Evolutionary conservation across 257 asterid genomes (phyloP).

Genomic region (Handroanthus guayacan): DNA sequence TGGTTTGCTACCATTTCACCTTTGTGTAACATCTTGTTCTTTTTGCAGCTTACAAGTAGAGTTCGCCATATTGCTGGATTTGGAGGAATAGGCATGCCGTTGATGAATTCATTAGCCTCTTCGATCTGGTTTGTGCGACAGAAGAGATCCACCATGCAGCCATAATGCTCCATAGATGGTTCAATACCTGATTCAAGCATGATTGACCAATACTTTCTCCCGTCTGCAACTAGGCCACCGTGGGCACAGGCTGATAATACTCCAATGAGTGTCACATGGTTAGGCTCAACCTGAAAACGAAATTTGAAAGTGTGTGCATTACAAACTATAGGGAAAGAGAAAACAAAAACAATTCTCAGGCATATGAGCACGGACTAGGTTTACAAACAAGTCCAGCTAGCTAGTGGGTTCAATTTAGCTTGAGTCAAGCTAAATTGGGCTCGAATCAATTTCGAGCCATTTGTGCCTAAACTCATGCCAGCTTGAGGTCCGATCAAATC

Average conservation of each 20-base stretch:
- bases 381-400: too few species aligned
- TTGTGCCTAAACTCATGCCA: too few species aligned
- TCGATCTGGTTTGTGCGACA: constrained; percentile 57
- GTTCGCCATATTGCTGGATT: constrained; percentile 71
- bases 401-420: too few species aligned
- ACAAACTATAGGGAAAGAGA: constrained; percentile 14
- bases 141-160: constrained; percentile 74
- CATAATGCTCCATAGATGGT: constrained; percentile 75
- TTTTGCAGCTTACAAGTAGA: constrained; percentile 66
- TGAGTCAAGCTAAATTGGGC: too few species aligned
- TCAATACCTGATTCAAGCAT: constrained; percentile 65
- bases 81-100: constrained; percentile 58
- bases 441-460: too few species aligned
- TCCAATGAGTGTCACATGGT: constrained; percentile 62
- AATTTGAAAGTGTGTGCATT: constrained; percentile 22
- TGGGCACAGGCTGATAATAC: constrained; percentile 74
- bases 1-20: constrained; percentile 58
- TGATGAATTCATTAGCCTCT: constrained; percentile 58
- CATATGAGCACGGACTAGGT: neutral
- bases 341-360: neutral
- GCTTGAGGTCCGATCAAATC: too few species aligned
- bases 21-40: constrained; percentile 48
- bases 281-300: constrained; percentile 64
- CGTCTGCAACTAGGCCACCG: constrained; percentile 61
- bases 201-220: constrained; percentile 62